Percentiles rank a stretch among this genome's conserved stretches.
phyloP scores from a whole-genome alignment of 257 asterid species.

The Nicotiana otophora region DNA sequence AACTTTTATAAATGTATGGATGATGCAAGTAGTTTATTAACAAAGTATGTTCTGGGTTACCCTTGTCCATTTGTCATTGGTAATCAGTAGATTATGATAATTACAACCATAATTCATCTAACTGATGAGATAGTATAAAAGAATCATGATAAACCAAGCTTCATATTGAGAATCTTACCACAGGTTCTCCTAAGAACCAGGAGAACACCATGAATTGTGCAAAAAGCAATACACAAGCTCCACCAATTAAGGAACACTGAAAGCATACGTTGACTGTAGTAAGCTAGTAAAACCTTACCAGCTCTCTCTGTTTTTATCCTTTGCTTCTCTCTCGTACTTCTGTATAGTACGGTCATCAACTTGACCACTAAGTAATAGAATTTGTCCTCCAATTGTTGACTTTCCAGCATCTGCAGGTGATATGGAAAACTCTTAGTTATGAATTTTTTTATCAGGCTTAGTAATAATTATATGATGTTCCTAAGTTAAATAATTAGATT shows the following conservation, averaged over 20 bases:
- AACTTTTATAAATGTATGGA: background rate
- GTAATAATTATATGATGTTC: background rate
- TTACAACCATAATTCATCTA: background rate
- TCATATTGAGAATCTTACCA: background rate
- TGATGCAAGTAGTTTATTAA: background rate
- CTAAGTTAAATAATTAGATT: background rate
- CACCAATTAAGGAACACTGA: background rate
- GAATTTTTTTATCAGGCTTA: too few relatives aligned
- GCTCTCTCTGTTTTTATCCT: slow-evolving; percentile 96
- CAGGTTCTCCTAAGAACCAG: background rate
- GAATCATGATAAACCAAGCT: background rate
- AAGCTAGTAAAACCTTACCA: slow-evolving; percentile 49
- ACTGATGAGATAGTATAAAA: background rate
- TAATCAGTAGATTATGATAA: background rate
- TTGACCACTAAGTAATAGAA: slow-evolving; percentile 87
- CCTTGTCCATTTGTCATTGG: background rate
- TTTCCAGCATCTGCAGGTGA: slow-evolving; percentile 86
- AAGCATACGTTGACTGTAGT: background rate
- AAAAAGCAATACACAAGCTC: background rate
- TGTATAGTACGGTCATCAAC: slow-evolving; percentile 99
- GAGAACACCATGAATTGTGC: background rate
- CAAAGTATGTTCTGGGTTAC: background rate
- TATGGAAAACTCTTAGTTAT: background rate
- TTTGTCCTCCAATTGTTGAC: slow-evolving; percentile 97
- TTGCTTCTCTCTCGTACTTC: slow-evolving; percentile 96